Conservation (phyloP, 2,329 filamentous ascomycete species). For the Paradendryphiella salina region DNA sequence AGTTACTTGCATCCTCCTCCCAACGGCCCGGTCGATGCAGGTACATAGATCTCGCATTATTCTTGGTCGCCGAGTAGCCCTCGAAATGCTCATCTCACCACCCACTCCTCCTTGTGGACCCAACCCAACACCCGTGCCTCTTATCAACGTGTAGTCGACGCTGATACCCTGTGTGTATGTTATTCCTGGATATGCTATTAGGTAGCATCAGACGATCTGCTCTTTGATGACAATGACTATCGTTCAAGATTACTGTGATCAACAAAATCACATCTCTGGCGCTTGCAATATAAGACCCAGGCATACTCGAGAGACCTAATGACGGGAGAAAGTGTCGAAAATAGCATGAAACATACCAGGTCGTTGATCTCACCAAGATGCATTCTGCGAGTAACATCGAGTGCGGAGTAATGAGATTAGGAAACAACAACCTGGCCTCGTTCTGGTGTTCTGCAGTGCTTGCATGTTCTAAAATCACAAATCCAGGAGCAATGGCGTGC, state of each 20-base stretch:
- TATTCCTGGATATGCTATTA: conserved; percentile 4
- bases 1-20: background rate
- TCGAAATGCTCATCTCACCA: background rate
- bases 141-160: conserved; percentile 6
- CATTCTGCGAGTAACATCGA: background rate
- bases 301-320: background rate
- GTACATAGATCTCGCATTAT: conserved; percentile 7
- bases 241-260: background rate
- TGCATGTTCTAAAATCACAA: no score
- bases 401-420: no score
- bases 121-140: background rate
- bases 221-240: background rate
- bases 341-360: background rate
- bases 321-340: background rate
- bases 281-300: background rate
- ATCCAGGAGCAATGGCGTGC: no score
- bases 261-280: background rate
- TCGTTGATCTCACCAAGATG: background rate
- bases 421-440: no score
- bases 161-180: background rate
- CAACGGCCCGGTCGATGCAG: conserved; percentile 9
- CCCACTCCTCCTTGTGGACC: conserved; percentile 1
- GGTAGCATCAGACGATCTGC: background rate
- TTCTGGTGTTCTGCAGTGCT: no score
- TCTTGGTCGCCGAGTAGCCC: conserved; percentile 1